A percentile compares a stretch with the other conserved stretches of the same genome.
Evolutionary conservation across 805 yeast species (phyloP).

Genomic region (Priceomyces castillae): DNA sequence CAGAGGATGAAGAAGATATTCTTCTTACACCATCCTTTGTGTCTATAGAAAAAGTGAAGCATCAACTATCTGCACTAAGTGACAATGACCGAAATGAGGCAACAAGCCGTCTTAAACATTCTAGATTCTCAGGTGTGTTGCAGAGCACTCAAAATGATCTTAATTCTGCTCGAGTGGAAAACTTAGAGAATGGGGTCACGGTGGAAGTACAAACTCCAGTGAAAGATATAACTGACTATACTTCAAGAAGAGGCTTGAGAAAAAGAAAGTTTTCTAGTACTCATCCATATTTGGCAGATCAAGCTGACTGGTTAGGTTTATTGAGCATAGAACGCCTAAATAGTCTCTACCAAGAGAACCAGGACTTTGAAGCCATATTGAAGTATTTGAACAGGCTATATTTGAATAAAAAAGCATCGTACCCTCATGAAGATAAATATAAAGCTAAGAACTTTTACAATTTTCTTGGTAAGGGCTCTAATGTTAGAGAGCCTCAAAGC

Average conservation of each 20-base stretch:
- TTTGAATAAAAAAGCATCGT: conserved; percentile 24
- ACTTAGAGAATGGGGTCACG: neutral
- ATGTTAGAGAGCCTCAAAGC: neutral
- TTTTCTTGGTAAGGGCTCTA: conserved; percentile 27
- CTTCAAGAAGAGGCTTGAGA: conserved; percentile 29
- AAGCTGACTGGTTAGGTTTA: conserved; percentile 43
- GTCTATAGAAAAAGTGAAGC: conserved; percentile 8
- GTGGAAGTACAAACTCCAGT: neutral
- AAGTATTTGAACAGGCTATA: conserved; percentile 36
- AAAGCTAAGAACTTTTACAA: conserved; percentile 37
- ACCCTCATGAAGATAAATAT: conserved; percentile 40
- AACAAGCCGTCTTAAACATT: conserved; percentile 4
- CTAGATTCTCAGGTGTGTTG: conserved; percentile 6
- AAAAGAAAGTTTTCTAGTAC: conserved; percentile 43
- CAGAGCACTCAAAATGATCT: neutral
- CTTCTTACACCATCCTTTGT: conserved; percentile 13
- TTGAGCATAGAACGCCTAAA: conserved; percentile 34
- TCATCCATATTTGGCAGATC: conserved; percentile 45
- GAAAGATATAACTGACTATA: neutral
- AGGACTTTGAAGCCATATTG: conserved; percentile 31
- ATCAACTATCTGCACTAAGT: conserved; percentile 6
- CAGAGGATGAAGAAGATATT: conserved; percentile 23
- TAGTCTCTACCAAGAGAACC: conserved; percentile 34
- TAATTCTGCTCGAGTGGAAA: neutral
- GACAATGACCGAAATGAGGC: neutral